Base-by-base conservation (phyloP, 352 stramenopile genomes). In the Globisporangium iwayamae region DNA sequence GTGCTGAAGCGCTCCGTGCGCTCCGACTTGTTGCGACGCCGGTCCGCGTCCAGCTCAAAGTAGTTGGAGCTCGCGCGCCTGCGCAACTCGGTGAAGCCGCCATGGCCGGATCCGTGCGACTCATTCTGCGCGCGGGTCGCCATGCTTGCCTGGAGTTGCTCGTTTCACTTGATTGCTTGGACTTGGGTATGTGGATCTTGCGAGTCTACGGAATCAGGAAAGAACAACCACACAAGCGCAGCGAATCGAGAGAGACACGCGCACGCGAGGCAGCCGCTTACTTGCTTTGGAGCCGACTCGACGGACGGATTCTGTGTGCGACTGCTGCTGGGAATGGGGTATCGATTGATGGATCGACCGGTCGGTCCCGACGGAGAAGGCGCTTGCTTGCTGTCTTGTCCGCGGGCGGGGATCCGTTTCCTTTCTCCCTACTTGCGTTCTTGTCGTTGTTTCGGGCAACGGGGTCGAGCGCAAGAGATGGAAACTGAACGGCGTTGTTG, bases 11-110 rank as follows among this genome's bases (percentile, higher is more conserved):
- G 76, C 67, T 86, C 83, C 9, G 70, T 81, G 47, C 77, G 81
- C 45, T 87, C 80, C 59, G 83, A 91, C 67, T 85, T 81, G 75
- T 86, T 91, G 50, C 84, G 81, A 6, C 82, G 79, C 4, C 83
- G 72, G 45, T 92, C 83, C 6, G 83, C 83, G 39, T 92, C 82
- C 43, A 92, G 69, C 63, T 92, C 83, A 67, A 92, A 92, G 75
- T 92, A 92, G 67, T 92, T 92, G 46, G 83, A 92, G 72, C 78
- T 92, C 46, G 83, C 83, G 61, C 83, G 81, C 11, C 77, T 75
- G 25, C 82, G 83, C 30, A 69, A 71, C 5, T 68, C 61, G 48
- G 54, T 56, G 5, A 41, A 16, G 9, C 36, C 36, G 14, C 41
- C 56, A 28, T 18, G 16, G 25, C 34, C 47, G 25, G 55, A 47